Conservation (phyloP, 805 yeast genomes). For the Dipodascopsis uninucleata region DNA sequence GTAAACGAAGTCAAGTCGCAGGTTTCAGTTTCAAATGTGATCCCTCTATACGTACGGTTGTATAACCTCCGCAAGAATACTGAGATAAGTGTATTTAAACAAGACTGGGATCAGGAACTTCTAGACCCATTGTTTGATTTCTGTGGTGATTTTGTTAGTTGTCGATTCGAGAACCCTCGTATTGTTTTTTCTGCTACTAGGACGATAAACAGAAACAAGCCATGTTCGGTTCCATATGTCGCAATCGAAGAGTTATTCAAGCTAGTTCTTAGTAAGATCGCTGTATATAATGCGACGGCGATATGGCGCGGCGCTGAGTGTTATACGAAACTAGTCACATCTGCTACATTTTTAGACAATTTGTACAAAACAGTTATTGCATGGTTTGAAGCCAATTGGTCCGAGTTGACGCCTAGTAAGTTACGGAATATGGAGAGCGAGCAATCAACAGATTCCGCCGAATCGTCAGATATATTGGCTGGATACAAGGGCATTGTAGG, state of each 20-base stretch:
- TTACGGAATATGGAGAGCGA: no score
- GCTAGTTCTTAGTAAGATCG: constrained; percentile 1
- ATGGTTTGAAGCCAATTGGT: constrained; percentile 22
- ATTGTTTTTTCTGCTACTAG: constrained; percentile 22
- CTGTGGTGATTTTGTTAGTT: constrained; percentile 12
- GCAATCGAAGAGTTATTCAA: constrained; percentile 20
- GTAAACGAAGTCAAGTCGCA: constrained; percentile 17
- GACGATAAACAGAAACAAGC: constrained; percentile 12
- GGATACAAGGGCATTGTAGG: constrained; percentile 1
- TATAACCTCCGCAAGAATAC: constrained; percentile 17
- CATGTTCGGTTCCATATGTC: constrained; percentile 10
- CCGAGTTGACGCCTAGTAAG: constrained; percentile 2
- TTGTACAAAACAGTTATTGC: constrained; percentile 5
- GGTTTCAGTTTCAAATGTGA: constrained; percentile 13
- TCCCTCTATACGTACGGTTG: constrained; percentile 18
- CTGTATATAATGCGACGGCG: constrained; percentile 14
- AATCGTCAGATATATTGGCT: no score
- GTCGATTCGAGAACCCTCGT: constrained; percentile 21
- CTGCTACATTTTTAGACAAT: constrained; percentile 13
- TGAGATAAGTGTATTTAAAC: constrained; percentile 14
- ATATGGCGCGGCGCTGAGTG: constrained; percentile 26
- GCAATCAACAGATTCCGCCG: no score
- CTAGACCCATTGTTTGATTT: constrained; percentile 15
- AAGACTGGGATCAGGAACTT: constrained; percentile 22
- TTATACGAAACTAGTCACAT: constrained; percentile 11